Evolutionary conservation across 176 grass and related monocot genomes (phyloP).

Genomic region (Lolium rigidum): DNA sequence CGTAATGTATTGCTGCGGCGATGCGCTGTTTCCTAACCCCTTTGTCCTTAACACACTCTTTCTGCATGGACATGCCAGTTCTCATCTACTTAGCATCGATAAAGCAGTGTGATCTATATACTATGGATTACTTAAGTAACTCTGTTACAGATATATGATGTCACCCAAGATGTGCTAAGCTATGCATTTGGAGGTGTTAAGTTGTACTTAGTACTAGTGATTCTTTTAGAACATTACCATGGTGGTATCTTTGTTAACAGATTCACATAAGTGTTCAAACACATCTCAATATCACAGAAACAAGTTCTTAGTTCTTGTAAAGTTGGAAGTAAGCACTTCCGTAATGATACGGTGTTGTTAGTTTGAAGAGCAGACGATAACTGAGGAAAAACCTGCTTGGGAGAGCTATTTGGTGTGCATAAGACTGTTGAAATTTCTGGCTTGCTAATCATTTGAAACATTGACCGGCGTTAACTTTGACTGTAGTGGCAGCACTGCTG

Average conservation of each 20-base stretch:
- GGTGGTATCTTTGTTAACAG: not conserved
- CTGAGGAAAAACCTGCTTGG: not conserved
- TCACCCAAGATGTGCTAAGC: not conserved
- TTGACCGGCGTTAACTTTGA: not conserved
- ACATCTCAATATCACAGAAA: not conserved
- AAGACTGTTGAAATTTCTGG: not conserved
- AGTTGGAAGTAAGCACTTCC: not conserved
- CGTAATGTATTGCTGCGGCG: no score
- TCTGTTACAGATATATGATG: not conserved
- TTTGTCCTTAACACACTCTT: not conserved
- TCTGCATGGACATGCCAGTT: not conserved
- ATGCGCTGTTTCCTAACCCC: not conserved
- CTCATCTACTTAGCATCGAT: not conserved
- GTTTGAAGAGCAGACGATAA: not conserved
- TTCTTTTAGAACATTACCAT: not conserved
- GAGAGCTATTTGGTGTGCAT: not conserved
- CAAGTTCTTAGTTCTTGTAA: not conserved
- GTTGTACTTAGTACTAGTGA: not conserved
- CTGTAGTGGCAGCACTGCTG: not conserved
- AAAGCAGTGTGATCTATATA: not conserved
- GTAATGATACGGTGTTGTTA: not conserved
- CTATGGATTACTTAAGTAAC: not conserved
- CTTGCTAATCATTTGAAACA: conserved; percentile 17
- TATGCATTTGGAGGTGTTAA: conserved; percentile 2
- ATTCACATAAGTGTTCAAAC: not conserved